Evolutionary conservation across 768 basidiomycete genomes (phyloP), one percentile per base, ranked within the genome.

Genomic region (Amanita muscaria): DNA sequence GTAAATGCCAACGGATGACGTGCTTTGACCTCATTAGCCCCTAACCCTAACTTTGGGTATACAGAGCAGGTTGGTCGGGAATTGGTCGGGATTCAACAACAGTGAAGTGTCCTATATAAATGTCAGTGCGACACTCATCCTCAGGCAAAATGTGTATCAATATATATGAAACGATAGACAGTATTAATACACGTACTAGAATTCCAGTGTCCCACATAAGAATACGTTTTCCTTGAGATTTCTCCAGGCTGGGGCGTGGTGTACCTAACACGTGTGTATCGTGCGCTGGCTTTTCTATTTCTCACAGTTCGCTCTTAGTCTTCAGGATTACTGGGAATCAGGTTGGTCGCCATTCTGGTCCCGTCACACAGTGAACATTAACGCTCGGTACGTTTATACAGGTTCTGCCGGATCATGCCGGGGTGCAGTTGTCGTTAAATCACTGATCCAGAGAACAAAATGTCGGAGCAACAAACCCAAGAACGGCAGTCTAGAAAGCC

Each of bases 231-330:
- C 27, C 27, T 29, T 6, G 6, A 29, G 27, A 12, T 29, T 6
- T 6, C 27, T 6, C 27, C 12, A 4, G 19, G 19, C 19, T 12
- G 37, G 19, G 34, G 33, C 5, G 10, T 7, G 25, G 48, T 50
- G 66, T 69, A 63, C 64, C 65, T 64, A 69, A 72, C 73, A 74
- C 72, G 72, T 76, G 73, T 67, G 58, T 51, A 41, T 48, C 54
- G 30, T 51, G 45, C 43, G 45, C 47, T 55, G 69, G 67, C 60
- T 68, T 54, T 64, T 58, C 65, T 50, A 65, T 60, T 59, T 65
- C 67, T 56, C 64, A 64, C 60, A 66, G 64, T 53, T 50, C n/a
- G n/a, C 52, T 37, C 58, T 64, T 49, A 56, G 53, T 50, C 59
- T 56, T 36, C 55, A 54, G 43, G 51, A 52, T n/a, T 32, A 40